phyloP scores from a whole-genome alignment of 2,329 filamentous ascomycete genomes.

The Aspergillus sp. region DNA sequence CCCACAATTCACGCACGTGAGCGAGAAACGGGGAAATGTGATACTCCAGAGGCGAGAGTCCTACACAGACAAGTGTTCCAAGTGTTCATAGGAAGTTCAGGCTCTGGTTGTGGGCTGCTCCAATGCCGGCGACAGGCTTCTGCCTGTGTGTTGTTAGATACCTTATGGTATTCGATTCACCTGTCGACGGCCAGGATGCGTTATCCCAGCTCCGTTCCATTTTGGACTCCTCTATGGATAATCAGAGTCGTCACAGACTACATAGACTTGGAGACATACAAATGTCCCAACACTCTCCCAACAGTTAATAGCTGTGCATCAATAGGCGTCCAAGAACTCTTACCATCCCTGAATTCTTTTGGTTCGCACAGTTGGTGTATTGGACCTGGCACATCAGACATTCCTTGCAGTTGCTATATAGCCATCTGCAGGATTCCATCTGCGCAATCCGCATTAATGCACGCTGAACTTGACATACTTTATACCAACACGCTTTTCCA shows the following conservation, averaged over 20 bases:
- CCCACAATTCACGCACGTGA: conserved; percentile 35
- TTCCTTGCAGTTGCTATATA: conserved; percentile 6
- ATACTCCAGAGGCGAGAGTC: conserved; percentile 29
- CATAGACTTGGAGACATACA: conserved; percentile 1
- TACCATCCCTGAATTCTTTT: conserved; percentile 7
- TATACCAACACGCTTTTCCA: not conserved
- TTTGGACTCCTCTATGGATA: conserved; percentile 5
- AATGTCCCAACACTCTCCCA: conserved; percentile 7
- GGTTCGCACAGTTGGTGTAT: conserved; percentile 8
- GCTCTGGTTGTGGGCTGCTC: conserved; percentile 30
- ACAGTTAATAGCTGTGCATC: too few species aligned
- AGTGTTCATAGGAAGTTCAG: conserved; percentile 28
- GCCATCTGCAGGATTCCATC: conserved; percentile 2
- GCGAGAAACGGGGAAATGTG: conserved; percentile 35
- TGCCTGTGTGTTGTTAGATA: too few species aligned
- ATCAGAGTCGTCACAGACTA: not conserved
- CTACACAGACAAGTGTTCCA: conserved; percentile 35
- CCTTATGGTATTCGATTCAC: not conserved
- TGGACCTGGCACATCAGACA: conserved; percentile 7
- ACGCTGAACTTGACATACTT: not conserved
- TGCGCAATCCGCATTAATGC: too few species aligned
- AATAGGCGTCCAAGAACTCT: not conserved
- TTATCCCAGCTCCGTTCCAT: conserved; percentile 7
- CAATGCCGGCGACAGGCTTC: conserved; percentile 25
- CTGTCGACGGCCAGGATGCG: conserved; percentile 5